Conservation (phyloP, 176 grass and related monocot species). For the Rhynchospora pubera region DNA sequence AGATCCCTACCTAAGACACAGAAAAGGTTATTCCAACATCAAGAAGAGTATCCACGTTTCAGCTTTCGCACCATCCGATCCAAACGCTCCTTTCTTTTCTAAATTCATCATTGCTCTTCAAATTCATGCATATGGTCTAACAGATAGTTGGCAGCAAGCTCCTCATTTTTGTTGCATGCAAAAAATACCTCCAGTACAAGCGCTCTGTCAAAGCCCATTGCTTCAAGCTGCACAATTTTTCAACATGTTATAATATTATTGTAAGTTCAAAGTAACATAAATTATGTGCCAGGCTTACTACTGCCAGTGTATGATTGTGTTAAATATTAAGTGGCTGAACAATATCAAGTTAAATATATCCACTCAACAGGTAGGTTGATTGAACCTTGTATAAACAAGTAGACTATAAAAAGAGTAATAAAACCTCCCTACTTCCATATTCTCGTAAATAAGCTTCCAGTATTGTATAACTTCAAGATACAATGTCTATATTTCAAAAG, state of each 20-base stretch:
- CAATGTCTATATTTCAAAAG: not conserved
- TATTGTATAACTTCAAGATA: not conserved
- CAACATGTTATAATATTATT: not conserved
- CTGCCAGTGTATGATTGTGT: too few species aligned
- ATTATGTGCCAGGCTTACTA: too few species aligned
- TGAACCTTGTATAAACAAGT: not conserved
- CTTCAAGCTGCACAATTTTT: conserved; percentile 57
- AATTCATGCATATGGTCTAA: conserved; percentile 91
- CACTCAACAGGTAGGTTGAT: not conserved
- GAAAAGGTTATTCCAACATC: conserved; percentile 30
- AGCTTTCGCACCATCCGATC: not conserved
- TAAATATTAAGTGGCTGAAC: not conserved
- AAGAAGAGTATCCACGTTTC: conserved; percentile 27
- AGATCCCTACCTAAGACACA: conserved; percentile 20
- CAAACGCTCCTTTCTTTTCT: conserved; percentile 10
- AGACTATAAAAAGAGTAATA: not conserved
- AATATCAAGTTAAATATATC: not conserved
- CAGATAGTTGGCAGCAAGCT: conserved; percentile 92
- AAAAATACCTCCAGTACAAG: conserved; percentile 96
- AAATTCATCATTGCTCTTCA: conserved; percentile 53
- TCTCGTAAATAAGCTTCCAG: not conserved
- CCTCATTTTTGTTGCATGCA: conserved; percentile 97
- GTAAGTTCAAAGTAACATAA: not conserved
- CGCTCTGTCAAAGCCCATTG: conserved; percentile 80
- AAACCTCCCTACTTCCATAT: not conserved